Conservation (phyloP, 2,329 filamentous ascomycete species). For the Clarireedia hainanense region DNA sequence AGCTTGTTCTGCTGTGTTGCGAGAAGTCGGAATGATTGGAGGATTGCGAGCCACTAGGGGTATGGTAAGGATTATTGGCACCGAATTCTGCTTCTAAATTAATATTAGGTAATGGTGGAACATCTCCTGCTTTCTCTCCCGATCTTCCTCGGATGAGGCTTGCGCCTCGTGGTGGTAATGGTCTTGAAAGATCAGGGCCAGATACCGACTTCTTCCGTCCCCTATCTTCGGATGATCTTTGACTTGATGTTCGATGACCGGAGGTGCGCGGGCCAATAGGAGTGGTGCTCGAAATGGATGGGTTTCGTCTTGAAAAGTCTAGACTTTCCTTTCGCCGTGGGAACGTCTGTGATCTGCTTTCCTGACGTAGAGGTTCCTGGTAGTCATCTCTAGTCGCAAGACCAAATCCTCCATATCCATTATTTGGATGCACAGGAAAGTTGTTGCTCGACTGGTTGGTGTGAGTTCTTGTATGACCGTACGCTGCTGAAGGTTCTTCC, state of each 20-base stretch:
- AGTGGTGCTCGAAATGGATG: not conserved
- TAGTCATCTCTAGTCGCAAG: conserved; percentile 36
- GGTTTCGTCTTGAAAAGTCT: conserved; percentile 4
- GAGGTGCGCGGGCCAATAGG: not conserved
- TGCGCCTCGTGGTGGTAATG: conserved; percentile 25
- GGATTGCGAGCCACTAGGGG: conserved; percentile 54
- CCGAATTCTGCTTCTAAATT: conserved; percentile 55
- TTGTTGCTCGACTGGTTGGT: conserved; percentile 18
- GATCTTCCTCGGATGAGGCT: conserved; percentile 23
- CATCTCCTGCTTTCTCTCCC: conserved; percentile 17
- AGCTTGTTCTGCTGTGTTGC: conserved; percentile 52
- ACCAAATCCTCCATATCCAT: conserved; percentile 52
- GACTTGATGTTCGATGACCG: not conserved
- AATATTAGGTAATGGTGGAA: conserved; percentile 29
- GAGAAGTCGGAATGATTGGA: conserved; percentile 57
- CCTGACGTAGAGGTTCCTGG: conserved; percentile 31
- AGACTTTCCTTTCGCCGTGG: conserved; percentile 19
- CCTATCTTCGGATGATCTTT: conserved; percentile 1
- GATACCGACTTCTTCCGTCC: conserved; percentile 20
- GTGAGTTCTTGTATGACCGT: conserved; percentile 20
- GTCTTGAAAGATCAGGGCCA: conserved; percentile 24
- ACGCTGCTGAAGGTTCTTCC: conserved; percentile 16
- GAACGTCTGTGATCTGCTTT: conserved; percentile 28
- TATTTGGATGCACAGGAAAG: conserved; percentile 32
- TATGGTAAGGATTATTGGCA: conserved; percentile 55